phyloP scores from a whole-genome alignment of 768 basidiomycete genomes.

The Boletus pseudo-olivaceus region DNA sequence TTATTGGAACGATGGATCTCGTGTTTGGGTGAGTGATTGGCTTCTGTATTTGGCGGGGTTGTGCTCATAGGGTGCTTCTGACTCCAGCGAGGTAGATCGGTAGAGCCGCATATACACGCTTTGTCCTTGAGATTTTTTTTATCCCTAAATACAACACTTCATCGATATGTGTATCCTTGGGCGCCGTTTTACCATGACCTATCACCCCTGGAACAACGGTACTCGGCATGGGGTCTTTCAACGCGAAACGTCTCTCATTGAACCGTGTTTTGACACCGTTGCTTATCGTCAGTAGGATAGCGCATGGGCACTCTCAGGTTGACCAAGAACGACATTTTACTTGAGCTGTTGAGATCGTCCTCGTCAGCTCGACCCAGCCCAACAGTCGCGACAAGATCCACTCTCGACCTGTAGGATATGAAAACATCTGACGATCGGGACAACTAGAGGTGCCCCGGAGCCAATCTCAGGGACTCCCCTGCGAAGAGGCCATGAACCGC shows the following conservation, averaged over 20 bases:
- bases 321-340: neutral
- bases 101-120: conserved; percentile 14
- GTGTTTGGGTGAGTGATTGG: conserved; percentile 79
- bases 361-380: too few relatives aligned
- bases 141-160: conserved; percentile 6
- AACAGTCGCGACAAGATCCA: neutral
- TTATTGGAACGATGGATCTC: conserved; percentile 98
- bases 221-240: neutral
- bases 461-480: too few relatives aligned
- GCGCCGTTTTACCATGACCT: neutral
- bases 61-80: neutral
- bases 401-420: too few relatives aligned
- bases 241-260: neutral
- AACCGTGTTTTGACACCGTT: too few relatives aligned
- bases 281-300: too few relatives aligned
- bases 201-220: neutral
- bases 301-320: too few relatives aligned
- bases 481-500: too few relatives aligned
- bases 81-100: conserved; percentile 31
- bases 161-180: neutral
- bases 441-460: too few relatives aligned
- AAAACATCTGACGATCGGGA: too few relatives aligned
- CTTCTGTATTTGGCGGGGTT: neutral
- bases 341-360: too few relatives aligned
- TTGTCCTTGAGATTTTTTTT: conserved; percentile 1